A percentile compares a stretch with the other conserved stretches of the same genome.
Conservation (phyloP, 2,329 filamentous ascomycete species). For the Sodiomyces alkalinus region DNA sequence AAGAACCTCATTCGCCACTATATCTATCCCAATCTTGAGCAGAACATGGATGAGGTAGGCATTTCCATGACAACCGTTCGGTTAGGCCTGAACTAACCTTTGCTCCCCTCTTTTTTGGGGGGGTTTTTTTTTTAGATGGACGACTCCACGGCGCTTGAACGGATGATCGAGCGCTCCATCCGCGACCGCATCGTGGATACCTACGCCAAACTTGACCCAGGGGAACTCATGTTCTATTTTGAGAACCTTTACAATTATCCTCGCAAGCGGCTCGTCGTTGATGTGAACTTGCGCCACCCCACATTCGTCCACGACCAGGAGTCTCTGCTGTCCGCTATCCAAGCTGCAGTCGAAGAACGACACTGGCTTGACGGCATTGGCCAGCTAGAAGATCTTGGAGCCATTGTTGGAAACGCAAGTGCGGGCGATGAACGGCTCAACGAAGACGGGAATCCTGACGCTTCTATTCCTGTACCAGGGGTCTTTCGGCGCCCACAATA, state of each 20-base stretch:
- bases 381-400: constrained; percentile 17
- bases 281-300: constrained; percentile 23
- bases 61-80: background rate
- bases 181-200: constrained; percentile 23
- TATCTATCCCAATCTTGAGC: constrained; percentile 29
- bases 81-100: background rate
- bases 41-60: constrained; percentile 20
- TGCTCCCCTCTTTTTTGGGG: too few species aligned
- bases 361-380: constrained; percentile 16
- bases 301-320: constrained; percentile 29
- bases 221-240: constrained; percentile 33
- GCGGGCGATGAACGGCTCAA: constrained; percentile 19
- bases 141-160: constrained; percentile 4
- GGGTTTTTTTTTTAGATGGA: background rate
- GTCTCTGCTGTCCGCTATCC: constrained; percentile 24
- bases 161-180: constrained; percentile 7
- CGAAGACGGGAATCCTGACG: constrained; percentile 21
- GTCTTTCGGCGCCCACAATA: constrained; percentile 15
- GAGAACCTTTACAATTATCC: constrained; percentile 29
- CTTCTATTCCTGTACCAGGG: constrained; percentile 16
- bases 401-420: constrained; percentile 25
- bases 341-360: constrained; percentile 22
- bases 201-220: constrained; percentile 33
- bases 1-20: constrained; percentile 27
- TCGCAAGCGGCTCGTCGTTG: constrained; percentile 26